Percentiles rank a stretch among this genome's conserved stretches.
Conservation (phyloP, 306 rosid species). For the Canavalia gladiata region DNA sequence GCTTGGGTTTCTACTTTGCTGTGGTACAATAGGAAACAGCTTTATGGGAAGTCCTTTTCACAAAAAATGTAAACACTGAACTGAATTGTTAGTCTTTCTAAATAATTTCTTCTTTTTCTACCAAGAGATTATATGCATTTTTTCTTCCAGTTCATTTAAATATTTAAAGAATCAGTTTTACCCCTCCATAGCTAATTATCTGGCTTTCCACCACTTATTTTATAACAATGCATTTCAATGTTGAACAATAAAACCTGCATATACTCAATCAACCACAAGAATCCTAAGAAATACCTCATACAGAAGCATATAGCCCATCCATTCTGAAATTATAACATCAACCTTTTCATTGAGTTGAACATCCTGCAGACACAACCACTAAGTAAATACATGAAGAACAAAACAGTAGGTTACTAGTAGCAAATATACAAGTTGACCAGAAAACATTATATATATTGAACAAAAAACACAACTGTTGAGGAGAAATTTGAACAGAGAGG, state of each 20-base stretch:
- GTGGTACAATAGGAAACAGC: neutral
- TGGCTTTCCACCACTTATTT: slow-evolving; percentile 6
- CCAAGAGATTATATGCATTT: neutral
- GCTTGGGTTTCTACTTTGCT: neutral
- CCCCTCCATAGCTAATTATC: neutral
- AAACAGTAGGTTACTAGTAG: neutral
- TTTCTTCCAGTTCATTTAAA: neutral
- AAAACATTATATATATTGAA: neutral
- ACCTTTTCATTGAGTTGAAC: slow-evolving; percentile 74
- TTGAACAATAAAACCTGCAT: neutral
- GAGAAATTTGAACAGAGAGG: neutral
- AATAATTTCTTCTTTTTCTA: neutral
- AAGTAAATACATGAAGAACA: neutral
- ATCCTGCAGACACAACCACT: slow-evolving; percentile 64
- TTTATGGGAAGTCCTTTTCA: neutral
- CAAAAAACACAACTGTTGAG: neutral
- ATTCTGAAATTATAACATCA: slow-evolving; percentile 86
- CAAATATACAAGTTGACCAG: neutral
- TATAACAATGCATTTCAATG: neutral
- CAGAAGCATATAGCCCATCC: slow-evolving; percentile 94
- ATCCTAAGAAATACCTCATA: slow-evolving; percentile 67
- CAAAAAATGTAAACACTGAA: neutral
- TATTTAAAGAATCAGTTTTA: neutral
- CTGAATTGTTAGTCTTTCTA: neutral
- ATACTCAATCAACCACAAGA: slow-evolving; percentile 13